These are phyloP conservation scores for Coniochaeta prunicola DNA, from an alignment of 2,329 filamentous ascomycete species.

Conservation along the genomic window DNA sequence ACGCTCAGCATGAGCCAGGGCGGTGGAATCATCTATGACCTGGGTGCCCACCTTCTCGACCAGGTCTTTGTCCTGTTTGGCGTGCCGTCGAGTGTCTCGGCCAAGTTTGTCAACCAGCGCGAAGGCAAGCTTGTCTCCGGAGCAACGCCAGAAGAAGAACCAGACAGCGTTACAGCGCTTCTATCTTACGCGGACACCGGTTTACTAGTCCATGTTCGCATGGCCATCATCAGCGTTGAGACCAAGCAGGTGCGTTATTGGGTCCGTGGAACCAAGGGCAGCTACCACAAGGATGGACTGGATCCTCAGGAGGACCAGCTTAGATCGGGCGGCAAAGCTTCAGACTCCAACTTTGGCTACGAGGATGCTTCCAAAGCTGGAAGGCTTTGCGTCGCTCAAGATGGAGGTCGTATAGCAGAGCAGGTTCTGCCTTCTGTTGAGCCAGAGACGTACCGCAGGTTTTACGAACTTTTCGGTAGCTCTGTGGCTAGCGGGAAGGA, in stretches of 20 bases:
- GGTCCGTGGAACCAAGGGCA: conserved; percentile 67
- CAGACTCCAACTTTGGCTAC: conserved; percentile 56
- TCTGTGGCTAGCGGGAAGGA: conserved; percentile 40
- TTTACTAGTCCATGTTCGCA: conserved; percentile 61
- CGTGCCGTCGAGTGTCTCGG: conserved; percentile 58
- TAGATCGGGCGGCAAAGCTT: conserved; percentile 52
- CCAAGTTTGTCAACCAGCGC: conserved; percentile 60
- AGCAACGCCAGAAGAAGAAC: conserved; percentile 31
- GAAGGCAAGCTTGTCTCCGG: conserved; percentile 29
- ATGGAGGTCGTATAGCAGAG: conserved; percentile 41
- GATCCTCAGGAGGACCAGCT: conserved; percentile 74
- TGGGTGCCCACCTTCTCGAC: conserved; percentile 71
- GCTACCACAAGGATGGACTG: conserved; percentile 63
- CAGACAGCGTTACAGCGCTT: conserved; percentile 55
- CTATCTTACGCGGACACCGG: conserved; percentile 56
- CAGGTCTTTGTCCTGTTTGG: conserved; percentile 68
- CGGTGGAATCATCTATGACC: conserved; percentile 63
- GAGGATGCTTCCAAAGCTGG: conserved; percentile 54
- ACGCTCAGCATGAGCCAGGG: conserved; percentile 50
- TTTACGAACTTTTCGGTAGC: conserved; percentile 51
- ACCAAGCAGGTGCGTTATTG: conserved; percentile 66
- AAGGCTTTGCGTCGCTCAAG: conserved; percentile 47
- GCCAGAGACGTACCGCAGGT: conserved; percentile 60
- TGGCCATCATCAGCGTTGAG: conserved; percentile 62
- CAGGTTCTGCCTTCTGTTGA: conserved; percentile 49